phyloP scores from a whole-genome alignment of 2,329 filamentous ascomycete genomes.

The Nothopassalora personata region DNA sequence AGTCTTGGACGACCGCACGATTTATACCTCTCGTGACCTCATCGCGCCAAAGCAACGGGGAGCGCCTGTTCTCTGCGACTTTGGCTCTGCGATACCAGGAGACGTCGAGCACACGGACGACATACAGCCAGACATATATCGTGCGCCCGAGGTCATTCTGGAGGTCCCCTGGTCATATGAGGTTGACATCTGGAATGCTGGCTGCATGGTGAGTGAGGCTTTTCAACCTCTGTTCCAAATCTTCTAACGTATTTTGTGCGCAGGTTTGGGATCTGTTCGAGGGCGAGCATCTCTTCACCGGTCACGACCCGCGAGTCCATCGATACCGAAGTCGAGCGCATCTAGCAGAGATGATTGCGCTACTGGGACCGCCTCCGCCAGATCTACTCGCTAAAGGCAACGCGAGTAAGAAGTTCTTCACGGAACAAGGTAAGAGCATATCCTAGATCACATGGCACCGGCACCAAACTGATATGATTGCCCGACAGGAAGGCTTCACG shows the following conservation, averaged over 20 bases:
- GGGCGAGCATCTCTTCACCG: slow-evolving; percentile 31
- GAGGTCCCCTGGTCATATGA: slow-evolving; percentile 32
- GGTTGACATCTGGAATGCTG: slow-evolving; percentile 37
- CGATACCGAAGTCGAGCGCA: slow-evolving; percentile 26
- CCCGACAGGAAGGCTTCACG: background rate
- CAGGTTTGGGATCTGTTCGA: slow-evolving; percentile 38
- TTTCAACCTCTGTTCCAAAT: background rate
- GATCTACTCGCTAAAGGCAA: slow-evolving; percentile 11
- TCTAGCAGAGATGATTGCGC: slow-evolving; percentile 23
- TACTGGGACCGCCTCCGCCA: slow-evolving; percentile 19
- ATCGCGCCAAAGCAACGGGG: slow-evolving; percentile 8
- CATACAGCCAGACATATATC: slow-evolving; percentile 33
- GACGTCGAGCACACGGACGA: slow-evolving; percentile 26
- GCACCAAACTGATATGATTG: background rate
- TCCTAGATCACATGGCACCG: background rate
- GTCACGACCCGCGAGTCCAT: slow-evolving; percentile 16
- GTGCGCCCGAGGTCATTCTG: slow-evolving; percentile 35
- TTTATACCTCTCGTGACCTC: slow-evolving; percentile 18
- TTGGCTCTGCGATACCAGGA: slow-evolving; percentile 15
- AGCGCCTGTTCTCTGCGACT: slow-evolving; percentile 20
- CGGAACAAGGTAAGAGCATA: background rate
- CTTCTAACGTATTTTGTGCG: background rate
- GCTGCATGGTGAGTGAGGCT: slow-evolving; percentile 30
- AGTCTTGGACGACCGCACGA: slow-evolving; percentile 16
- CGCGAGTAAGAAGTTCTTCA: background rate